Percentiles rank a stretch among this genome's conserved stretches.
Conservation (phyloP, 2,329 filamentous ascomycete genomes). For the Sporothrix humicola region DNA sequence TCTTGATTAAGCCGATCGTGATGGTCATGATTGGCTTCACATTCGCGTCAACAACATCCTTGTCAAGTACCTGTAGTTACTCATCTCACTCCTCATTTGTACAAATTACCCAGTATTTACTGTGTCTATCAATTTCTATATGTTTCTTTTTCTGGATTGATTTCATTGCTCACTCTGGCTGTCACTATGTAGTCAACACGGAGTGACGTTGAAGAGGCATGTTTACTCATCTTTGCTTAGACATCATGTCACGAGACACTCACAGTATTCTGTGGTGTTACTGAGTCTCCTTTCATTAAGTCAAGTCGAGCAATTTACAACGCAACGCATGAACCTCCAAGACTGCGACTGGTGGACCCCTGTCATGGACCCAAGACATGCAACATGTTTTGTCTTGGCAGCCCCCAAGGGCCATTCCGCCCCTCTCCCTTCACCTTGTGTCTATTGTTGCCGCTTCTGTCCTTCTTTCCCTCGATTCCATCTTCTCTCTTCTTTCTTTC, state of each 20-base stretch:
- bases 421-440: not conserved
- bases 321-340: not conserved
- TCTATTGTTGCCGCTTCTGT: not conserved
- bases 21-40: not conserved
- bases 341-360: not conserved
- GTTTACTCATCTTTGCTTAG: not conserved
- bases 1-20: not conserved
- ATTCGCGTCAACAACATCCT: not conserved
- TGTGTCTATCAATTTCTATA: no score
- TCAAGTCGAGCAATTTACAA: no score
- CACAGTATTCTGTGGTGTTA: not conserved
- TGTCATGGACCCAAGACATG: conserved; percentile 19
- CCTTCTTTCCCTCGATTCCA: not conserved
- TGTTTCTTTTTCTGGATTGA: no score
- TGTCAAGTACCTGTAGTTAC: no score
- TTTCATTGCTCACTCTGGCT: no score
- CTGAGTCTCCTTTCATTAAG: no score
- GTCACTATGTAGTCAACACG: not conserved
- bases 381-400: conserved; percentile 24
- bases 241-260: not conserved
- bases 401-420: conserved; percentile 5
- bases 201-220: not conserved
- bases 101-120: no score
- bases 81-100: no score
- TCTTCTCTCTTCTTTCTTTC: not conserved